Percentiles rank a stretch among this genome's conserved stretches.
phyloP scores from a whole-genome alignment of 2,329 filamentous ascomycete species.

The Calonectria pseudoturangicola region DNA sequence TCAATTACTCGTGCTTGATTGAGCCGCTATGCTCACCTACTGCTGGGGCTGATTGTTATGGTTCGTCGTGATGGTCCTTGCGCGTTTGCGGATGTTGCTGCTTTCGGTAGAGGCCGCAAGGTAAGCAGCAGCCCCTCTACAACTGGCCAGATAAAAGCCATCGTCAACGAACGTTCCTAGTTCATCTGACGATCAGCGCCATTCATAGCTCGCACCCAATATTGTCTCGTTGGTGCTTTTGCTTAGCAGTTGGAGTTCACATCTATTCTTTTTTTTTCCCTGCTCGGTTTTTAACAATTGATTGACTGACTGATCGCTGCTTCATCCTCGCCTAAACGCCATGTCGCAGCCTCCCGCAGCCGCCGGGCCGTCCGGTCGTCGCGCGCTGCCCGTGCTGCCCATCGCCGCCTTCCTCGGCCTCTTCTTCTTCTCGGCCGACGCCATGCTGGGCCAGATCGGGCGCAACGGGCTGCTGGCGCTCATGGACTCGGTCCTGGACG shows the following conservation, averaged over 20 bases:
- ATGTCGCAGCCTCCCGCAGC: slow-evolving; percentile 32
- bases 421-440: slow-evolving; percentile 48
- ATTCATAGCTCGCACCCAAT: neutral
- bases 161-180: neutral
- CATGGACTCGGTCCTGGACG: slow-evolving; percentile 39
- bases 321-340: slow-evolving; percentile 28
- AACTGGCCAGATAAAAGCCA: neutral
- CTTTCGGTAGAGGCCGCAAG: neutral
- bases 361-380: slow-evolving; percentile 36
- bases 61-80: neutral
- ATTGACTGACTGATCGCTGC: too few relatives aligned
- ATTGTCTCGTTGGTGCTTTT: neutral
- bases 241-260: too few relatives aligned
- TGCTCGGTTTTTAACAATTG: neutral
- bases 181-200: neutral
- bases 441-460: slow-evolving; percentile 47
- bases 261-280: neutral
- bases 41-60: neutral
- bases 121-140: slow-evolving; percentile 10
- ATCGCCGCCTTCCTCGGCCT: slow-evolving; percentile 43
- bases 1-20: neutral
- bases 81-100: neutral
- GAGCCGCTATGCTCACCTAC: neutral
- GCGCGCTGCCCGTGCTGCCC: slow-evolving; percentile 36
- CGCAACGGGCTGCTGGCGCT: slow-evolving; percentile 50